Evolutionary conservation across 2,329 filamentous ascomycete genomes (phyloP), one percentile per base, ranked within the genome.

Genomic region (Claviceps humidiphila): DNA sequence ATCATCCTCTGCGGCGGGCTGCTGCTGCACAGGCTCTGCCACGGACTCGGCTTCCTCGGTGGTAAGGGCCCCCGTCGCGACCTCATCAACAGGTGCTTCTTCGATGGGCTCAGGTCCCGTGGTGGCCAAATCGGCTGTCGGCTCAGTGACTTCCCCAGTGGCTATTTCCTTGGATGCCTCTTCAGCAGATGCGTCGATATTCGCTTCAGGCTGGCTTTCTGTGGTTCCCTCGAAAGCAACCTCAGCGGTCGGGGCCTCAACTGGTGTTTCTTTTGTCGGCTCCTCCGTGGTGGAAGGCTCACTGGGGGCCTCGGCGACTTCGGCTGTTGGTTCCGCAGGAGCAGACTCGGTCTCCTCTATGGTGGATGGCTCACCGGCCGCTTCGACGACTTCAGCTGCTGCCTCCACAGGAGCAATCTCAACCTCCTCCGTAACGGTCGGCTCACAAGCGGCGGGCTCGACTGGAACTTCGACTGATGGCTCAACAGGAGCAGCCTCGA

Each of bases 101-200:
- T 30, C 43, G 11, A 16, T 4, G n/a, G 44, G 16, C 7, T 47
- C 37, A 9, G 41, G n/a, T 37, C 9, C 13, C 26, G 17, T 5
- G 43, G 44, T 13, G 13, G 43, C 20, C 4, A 16, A 14, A n/a
- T 40, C 49, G 39, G 16, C 42, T n/a, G 38, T 16, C 17, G 20
- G 16, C 43, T 51, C 50, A 37, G 42, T 37, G 4, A 11, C 7
- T 11, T 47, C 42, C 16, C 20, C 37, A 1, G 9, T 43, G 24
- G 50, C 13, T 16, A 5, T 16, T 16, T 51, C 37, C 14, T 50
- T 43, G 5, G n/a, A 9, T 14, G 43, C 8, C 9, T 41, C 17
- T 11, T 48, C 38, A 8, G 8, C 55, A 9, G 47, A 16, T 24
- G 54, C 49, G 3, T 53, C 30, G 42, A 53, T 53, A 26, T 46